phyloP scores from a whole-genome alignment of 169 alveolate genomes.

The Haemoproteus tartakovskyi region DNA sequence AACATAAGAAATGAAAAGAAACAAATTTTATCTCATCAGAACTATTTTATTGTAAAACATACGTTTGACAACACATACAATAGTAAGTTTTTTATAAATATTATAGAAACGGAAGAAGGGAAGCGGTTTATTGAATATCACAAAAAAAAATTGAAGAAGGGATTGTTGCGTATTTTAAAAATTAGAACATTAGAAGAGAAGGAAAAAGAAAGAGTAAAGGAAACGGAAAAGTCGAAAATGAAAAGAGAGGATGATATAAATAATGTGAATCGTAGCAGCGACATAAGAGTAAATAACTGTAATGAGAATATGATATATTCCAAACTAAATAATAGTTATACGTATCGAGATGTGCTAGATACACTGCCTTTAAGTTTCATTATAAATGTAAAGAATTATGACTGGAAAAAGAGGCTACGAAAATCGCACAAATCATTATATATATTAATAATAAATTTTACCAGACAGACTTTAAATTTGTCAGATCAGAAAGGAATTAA shows the following conservation, averaged over 20 bases:
- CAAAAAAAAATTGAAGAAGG: slow-evolving; percentile 49
- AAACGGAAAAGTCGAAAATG: neutral
- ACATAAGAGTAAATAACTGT: neutral
- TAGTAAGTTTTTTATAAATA: slow-evolving; percentile 52
- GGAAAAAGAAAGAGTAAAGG: slow-evolving; percentile 16
- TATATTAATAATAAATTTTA: slow-evolving; percentile 80
- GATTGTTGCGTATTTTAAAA: slow-evolving; percentile 18
- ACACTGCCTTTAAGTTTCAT: slow-evolving; percentile 67
- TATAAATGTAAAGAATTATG: slow-evolving; percentile 66
- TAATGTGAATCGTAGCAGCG: neutral
- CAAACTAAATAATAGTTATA: too few relatives aligned
- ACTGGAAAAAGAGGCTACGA: slow-evolving; percentile 78
- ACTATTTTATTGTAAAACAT: slow-evolving; percentile 53
- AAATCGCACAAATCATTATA: slow-evolving; percentile 79
- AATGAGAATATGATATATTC: neutral
- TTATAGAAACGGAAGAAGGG: slow-evolving; percentile 66
- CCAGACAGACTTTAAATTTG: slow-evolving; percentile 72
- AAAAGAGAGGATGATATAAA: neutral
- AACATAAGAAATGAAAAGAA: slow-evolving; percentile 41
- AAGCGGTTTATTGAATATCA: slow-evolving; percentile 53
- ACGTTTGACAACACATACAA: slow-evolving; percentile 61
- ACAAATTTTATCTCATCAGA: slow-evolving; percentile 46
- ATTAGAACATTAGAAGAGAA: slow-evolving; percentile 57
- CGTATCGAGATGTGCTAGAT: slow-evolving; percentile 46
- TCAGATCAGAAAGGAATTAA: slow-evolving; percentile 42